These are phyloP conservation scores for Candida chilensis DNA, from an alignment of 805 yeast genomes.

Conservation along the genomic window DNA sequence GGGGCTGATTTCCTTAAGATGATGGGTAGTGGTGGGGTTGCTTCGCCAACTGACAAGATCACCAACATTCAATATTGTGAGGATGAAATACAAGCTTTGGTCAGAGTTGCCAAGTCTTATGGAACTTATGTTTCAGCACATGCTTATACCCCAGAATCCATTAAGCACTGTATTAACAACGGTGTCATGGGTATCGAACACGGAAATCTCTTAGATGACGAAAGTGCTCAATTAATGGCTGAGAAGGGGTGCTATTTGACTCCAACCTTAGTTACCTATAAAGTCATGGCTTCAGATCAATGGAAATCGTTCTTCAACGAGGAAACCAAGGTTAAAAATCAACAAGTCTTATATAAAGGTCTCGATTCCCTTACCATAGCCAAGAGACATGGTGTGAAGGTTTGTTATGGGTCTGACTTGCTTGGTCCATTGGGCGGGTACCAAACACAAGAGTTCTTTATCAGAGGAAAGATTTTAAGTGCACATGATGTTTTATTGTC, in stretches of 20 bases:
- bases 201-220: conserved; percentile 15
- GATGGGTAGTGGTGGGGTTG: conserved; percentile 19
- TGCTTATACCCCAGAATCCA: conserved; percentile 13
- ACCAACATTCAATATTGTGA: conserved; percentile 12
- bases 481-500: conserved; percentile 13
- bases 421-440: conserved; percentile 12
- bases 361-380: conserved; percentile 9
- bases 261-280: conserved; percentile 16
- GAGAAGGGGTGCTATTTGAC: conserved; percentile 11
- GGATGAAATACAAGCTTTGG: conserved; percentile 14
- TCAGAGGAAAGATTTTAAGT: conserved; percentile 11
- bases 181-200: conserved; percentile 18
- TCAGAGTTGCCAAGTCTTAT: conserved; percentile 12
- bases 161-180: conserved; percentile 10
- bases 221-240: conserved; percentile 13
- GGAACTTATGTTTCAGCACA: conserved; percentile 16
- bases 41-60: conserved; percentile 15
- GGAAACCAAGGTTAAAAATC: conserved; percentile 8
- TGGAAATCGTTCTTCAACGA: conserved; percentile 9
- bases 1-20: conserved; percentile 15
- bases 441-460: conserved; percentile 14
- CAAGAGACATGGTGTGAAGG: conserved; percentile 10
- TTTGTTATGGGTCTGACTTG: conserved; percentile 16
- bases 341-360: conserved; percentile 10
- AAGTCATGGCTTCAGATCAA: conserved; percentile 15